Evolutionary conservation across 805 yeast genomes (phyloP).

Genomic region (Metschnikowia henanensis): DNA sequence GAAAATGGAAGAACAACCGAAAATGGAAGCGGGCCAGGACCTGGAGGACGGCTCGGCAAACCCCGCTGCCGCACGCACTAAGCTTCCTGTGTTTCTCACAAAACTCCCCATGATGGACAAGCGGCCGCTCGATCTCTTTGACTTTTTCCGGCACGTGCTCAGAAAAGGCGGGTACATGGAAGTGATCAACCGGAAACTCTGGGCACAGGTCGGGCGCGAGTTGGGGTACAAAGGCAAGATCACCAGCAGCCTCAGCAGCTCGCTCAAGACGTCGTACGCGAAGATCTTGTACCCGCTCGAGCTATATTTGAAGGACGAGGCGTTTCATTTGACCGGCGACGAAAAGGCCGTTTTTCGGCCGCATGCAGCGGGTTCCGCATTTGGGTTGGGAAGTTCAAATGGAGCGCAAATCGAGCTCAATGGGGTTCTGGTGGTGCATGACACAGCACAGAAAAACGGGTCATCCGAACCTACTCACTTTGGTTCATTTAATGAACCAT

Average conservation of each 20-base stretch:
- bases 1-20: neutral
- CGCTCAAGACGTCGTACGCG: conserved; percentile 60
- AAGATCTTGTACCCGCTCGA: conserved; percentile 39
- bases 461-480: too few species aligned
- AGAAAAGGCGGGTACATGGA: conserved; percentile 64
- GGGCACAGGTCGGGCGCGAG: conserved; percentile 86
- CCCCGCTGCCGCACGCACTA: conserved; percentile 1
- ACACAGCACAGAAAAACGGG: too few species aligned
- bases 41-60: neutral
- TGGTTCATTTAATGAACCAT: too few species aligned
- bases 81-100: conserved; percentile 24
- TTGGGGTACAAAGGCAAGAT: conserved; percentile 73
- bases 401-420: too few species aligned
- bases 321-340: conserved; percentile 6
- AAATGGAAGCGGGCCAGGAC: neutral
- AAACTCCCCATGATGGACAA: conserved; percentile 69
- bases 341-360: neutral
- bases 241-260: conserved; percentile 68
- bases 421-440: too few species aligned
- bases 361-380: too few species aligned
- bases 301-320: conserved; percentile 16
- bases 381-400: too few species aligned
- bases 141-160: conserved; percentile 56
- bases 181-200: conserved; percentile 64
- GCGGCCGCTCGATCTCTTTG: conserved; percentile 62